Evolutionary conservation across 1,284 basidiomycete genomes (phyloP), one percentile per base, ranked within the genome.

Genomic region (Sporisorium iseilematis-ciliati): DNA sequence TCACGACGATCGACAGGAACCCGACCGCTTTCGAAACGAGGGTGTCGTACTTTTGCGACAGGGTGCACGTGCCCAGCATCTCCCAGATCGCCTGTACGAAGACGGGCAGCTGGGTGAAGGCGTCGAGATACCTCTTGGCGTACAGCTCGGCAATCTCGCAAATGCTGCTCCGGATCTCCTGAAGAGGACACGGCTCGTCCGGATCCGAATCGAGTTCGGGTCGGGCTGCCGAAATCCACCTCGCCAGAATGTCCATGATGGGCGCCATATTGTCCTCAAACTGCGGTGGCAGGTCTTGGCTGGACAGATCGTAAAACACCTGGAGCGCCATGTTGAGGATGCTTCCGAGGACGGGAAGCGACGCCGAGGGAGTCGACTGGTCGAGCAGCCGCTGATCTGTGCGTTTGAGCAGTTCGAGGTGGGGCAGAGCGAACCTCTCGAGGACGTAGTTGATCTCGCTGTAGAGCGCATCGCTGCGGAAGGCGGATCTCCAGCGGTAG

Each of bases 61-160:
- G 87, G 64, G 91, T 89, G 77, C 93, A 91, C 57, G 90, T 90
- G 12, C 91, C 92, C 35, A 96, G 87, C 68, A 98, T 91, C 43
- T 90, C 89, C 96, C 96, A 99, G 12, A 97, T 92, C n/a, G 90
- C 91, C 80, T 92, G 90, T 14, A 98, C 94, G 78, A 98, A 92
- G 11, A 90, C 88, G 67, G 92, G 91, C 20, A 97, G 90, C 23
- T 93, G 90, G 7, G 89, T 88, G 52, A 97, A 90, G 63, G 92
- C 92, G 77, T 98, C 96, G 4, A 93, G 90, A 86, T 96, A 98
- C 49, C 95, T 89, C 87, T 95, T 92, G 55, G 94, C 91, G 85
- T 93, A 98, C 40, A 98, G 88, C 90, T 97, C 95, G 40, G 91
- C 91, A 60, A 97, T 93, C 86, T 98, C 95, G 60, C 97, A 91